Evolutionary conservation across 352 stramenopile species (phyloP).

Genomic region (Peronospora tabacina): DNA sequence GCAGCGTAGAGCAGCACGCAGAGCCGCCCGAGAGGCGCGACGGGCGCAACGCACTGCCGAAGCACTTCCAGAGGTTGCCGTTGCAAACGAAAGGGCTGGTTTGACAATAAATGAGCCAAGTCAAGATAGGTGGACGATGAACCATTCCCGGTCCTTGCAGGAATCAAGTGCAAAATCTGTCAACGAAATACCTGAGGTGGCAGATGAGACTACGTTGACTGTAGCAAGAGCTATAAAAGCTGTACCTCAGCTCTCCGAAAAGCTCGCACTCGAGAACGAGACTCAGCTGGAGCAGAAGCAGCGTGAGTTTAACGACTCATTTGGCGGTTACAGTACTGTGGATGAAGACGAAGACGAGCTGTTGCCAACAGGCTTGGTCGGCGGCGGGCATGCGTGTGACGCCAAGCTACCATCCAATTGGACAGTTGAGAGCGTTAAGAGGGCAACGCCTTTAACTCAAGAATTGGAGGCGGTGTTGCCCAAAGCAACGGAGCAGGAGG

Average conservation of each 20-base stretch:
- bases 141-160: conserved; percentile 4
- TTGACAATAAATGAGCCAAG: conserved; percentile 22
- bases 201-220: conserved; percentile 9
- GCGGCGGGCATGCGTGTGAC: conserved; percentile 7
- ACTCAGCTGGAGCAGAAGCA: conserved; percentile 29
- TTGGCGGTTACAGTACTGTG: conserved; percentile 37
- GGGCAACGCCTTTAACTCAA: conserved; percentile 10
- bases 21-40: conserved; percentile 23
- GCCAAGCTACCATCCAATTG: conserved; percentile 18
- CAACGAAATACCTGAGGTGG: conserved; percentile 4
- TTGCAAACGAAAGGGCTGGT: conserved; percentile 11
- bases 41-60: conserved; percentile 12
- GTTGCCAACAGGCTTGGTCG: conserved; percentile 20
- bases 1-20: conserved; percentile 25
- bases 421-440: conserved; percentile 16
- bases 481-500: conserved; percentile 7
- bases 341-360: conserved; percentile 39
- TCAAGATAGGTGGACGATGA: conserved; percentile 1
- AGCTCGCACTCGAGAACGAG: conserved; percentile 21
- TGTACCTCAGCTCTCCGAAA: conserved; percentile 4
- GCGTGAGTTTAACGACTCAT: conserved; percentile 31
- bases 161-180: conserved; percentile 23
- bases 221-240: conserved; percentile 7
- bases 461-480: conserved; percentile 4
- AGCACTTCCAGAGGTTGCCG: conserved; percentile 10